Evolutionary conservation across 2,329 filamentous ascomycete species (phyloP).

Genomic region (Botrytis elliptica): DNA sequence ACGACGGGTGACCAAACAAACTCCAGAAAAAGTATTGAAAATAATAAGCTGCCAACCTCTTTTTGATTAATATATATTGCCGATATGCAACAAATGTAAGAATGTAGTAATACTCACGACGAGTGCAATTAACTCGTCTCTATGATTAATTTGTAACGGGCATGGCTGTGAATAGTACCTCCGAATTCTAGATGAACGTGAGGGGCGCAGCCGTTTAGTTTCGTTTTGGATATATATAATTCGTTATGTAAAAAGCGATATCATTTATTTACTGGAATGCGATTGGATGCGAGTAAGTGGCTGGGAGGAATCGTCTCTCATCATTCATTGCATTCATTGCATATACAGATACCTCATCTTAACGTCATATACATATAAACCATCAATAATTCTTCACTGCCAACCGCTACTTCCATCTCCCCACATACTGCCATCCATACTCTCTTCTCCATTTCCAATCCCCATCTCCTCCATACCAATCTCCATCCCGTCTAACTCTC

Average conservation of each 20-base stretch:
- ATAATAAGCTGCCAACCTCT: slow-evolving; percentile 3
- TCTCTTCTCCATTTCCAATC: slow-evolving; percentile 28
- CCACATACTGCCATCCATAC: slow-evolving; percentile 17
- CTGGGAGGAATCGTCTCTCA: neutral
- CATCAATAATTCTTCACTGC: neutral
- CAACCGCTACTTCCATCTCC: slow-evolving; percentile 12
- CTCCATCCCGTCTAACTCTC: slow-evolving; percentile 74
- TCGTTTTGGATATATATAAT: slow-evolving; percentile 2
- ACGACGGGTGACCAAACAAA: neutral
- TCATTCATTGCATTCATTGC: neutral
- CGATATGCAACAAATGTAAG: slow-evolving; percentile 7
- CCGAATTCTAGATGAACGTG: neutral
- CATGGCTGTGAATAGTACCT: neutral
- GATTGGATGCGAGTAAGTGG: neutral
- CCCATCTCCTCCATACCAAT: slow-evolving; percentile 36
- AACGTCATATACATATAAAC: neutral
- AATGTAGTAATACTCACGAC: neutral
- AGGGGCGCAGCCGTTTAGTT: neutral
- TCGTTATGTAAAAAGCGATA: neutral
- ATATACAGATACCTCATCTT: neutral
- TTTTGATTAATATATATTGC: slow-evolving; percentile 15
- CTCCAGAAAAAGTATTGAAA: neutral
- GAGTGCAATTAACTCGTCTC: neutral
- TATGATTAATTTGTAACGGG: neutral
- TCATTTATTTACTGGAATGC: neutral